Conservation (phyloP, 495 filamentous ascomycete genomes). For the Neurospora sp. region DNA sequence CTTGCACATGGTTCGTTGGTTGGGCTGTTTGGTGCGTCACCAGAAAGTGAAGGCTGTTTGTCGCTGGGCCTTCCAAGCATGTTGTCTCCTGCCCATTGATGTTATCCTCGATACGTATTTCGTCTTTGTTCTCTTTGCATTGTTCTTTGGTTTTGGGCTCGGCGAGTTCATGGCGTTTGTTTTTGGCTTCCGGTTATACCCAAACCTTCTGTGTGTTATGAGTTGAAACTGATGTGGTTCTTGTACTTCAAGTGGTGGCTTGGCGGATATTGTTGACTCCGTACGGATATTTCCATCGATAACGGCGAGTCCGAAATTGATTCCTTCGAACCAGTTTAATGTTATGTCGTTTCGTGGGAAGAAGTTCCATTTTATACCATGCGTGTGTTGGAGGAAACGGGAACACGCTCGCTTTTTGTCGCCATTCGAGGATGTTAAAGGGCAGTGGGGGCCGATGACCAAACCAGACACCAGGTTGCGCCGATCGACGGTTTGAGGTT, state of each 20-base stretch:
- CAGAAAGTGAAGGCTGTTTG: background rate
- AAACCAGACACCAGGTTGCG: background rate
- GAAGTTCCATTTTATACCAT: background rate
- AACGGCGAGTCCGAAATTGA: background rate
- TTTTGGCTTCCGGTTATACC: background rate
- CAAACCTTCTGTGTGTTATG: background rate
- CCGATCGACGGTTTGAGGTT: background rate
- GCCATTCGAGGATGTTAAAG: background rate
- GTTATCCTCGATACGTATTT: background rate
- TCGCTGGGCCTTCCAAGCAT: background rate
- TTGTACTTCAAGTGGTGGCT: background rate
- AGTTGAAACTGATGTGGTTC: background rate
- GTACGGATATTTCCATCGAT: background rate
- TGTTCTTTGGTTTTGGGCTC: background rate
- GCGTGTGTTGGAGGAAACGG: background rate
- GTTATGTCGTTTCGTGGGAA: background rate
- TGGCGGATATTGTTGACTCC: background rate
- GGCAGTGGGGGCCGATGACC: background rate
- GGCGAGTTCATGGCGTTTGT: background rate
- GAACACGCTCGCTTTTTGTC: background rate
- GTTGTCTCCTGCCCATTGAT: background rate
- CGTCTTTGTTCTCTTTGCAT: background rate
- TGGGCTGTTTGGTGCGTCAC: background rate
- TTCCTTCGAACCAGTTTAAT: background rate
- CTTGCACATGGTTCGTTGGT: background rate